Evolutionary conservation across 1,284 basidiomycete genomes (phyloP), one percentile per base, ranked within the genome.

Genomic region (Pseudozyma tsukubaensis): DNA sequence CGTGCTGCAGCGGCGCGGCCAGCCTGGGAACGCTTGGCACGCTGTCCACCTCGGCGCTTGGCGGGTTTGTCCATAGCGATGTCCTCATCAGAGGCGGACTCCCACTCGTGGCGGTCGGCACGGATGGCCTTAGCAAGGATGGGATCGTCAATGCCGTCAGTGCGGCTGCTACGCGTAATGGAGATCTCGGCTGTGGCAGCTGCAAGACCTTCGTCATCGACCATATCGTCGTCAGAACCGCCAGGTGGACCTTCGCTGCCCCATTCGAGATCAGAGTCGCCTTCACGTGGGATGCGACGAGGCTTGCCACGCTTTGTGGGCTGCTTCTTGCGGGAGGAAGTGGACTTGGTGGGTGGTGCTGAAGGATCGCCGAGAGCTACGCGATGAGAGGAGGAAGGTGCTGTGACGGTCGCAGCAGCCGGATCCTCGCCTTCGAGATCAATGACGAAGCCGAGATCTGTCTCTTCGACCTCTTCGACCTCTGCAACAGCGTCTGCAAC

Each of bases 261-360:
- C 80, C 80, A 82, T 4, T 82, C 80, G 5, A 82, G 67, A 48
- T 82, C 80, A 12, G 77, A 79, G 39, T 82, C 80, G 39, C 69
- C 79, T 48, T 73, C 72, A 19, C 79, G 72, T 4, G 79, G 76
- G 24, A 72, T 44, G 50, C 60, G 60, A 9, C 43, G 61, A 24
- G 56, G 58, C 47, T 73, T 70, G 37, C 36, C 21, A 16, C 34
- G 49, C 42, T 52, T 62, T 18, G 36, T 16, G 16, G 47, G 16
- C 11, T 43, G 32, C 24, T 56, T 62, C 55, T 63, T 72, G 29
- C 50, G 52, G n/a, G 50, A 40, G 1, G 40, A 14, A 13, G 29
- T 18, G 1, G 52, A 9, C 16, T 51, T 62, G 29, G 56, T 18
- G 5, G 32, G 35, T 18, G 50, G 10, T 4, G 42, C 12, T 39